Evolutionary conservation across 208 protist species (phyloP).

Genomic region (Wallacemonas sp.): DNA sequence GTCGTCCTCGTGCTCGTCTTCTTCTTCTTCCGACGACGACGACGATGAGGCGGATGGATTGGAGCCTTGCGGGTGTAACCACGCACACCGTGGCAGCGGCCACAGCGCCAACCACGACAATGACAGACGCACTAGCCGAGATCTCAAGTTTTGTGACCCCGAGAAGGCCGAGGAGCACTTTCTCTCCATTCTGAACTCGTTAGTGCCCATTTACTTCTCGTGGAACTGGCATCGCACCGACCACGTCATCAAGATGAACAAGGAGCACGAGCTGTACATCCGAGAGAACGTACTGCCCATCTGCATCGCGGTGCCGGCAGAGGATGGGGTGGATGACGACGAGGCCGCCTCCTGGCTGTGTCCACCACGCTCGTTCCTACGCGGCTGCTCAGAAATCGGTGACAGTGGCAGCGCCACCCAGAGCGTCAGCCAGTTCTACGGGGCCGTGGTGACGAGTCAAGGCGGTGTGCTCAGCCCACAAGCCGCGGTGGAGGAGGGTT

Average conservation of each 20-base stretch:
- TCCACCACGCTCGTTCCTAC: conserved; percentile 13
- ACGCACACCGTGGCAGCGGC: no score
- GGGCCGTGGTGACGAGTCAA: not conserved
- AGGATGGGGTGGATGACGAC: conserved; percentile 58
- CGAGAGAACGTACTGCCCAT: conserved; percentile 72
- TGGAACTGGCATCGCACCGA: conserved; percentile 86
- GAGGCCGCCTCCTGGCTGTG: conserved; percentile 34
- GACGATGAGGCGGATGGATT: conserved; percentile 9
- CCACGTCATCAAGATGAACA: conserved; percentile 86
- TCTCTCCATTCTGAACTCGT: conserved; percentile 71
- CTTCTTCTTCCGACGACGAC: not conserved
- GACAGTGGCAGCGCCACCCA: not conserved
- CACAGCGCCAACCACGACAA: conserved; percentile 7
- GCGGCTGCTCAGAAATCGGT: not conserved
- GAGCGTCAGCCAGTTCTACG: conserved; percentile 9
- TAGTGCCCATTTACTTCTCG: conserved; percentile 86
- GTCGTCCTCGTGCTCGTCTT: not conserved
- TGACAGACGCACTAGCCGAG: conserved; percentile 9
- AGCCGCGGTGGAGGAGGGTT: no score
- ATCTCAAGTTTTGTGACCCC: conserved; percentile 32
- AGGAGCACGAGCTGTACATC: conserved; percentile 75
- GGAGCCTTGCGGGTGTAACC: no score
- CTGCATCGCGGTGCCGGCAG: conserved; percentile 48
- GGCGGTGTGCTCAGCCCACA: no score
- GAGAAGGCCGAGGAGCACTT: conserved; percentile 74